Evolutionary conservation across 352 stramenopile species (phyloP).

Genomic region (Pythium vanterpoolii): DNA sequence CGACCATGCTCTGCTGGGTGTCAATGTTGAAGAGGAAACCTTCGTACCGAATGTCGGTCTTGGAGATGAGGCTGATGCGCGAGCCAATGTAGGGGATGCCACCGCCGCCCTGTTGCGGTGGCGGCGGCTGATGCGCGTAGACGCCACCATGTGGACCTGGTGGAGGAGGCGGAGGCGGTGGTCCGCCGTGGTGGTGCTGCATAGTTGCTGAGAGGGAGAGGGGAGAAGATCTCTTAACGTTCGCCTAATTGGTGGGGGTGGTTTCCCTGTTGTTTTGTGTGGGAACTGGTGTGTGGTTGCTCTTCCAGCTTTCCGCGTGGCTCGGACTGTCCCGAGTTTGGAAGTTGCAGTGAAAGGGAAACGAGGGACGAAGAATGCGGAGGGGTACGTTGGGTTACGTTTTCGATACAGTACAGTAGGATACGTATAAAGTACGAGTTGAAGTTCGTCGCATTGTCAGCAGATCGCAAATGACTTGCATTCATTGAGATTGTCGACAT

Average conservation of each 20-base stretch:
- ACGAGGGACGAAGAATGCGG: constrained; percentile 4
- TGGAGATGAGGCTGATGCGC: constrained; percentile 81
- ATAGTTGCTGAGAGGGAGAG: constrained; percentile 1
- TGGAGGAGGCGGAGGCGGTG: constrained; percentile 14
- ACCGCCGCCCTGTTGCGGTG: constrained; percentile 19
- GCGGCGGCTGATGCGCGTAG: constrained; percentile 17
- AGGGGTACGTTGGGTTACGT: neutral
- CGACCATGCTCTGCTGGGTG: constrained; percentile 79
- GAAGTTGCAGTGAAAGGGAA: constrained; percentile 1
- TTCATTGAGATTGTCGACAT: too few species aligned
- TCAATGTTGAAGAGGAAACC: constrained; percentile 86
- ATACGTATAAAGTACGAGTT: neutral
- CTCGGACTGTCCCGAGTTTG: neutral
- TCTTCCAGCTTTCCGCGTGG: neutral
- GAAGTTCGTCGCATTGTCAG: neutral
- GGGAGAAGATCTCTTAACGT: neutral
- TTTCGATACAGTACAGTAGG: neutral
- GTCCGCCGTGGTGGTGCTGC: constrained; percentile 16
- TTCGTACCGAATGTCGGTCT: constrained; percentile 88
- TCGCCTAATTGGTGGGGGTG: neutral
- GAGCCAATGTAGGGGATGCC: constrained; percentile 82
- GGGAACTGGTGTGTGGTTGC: neutral
- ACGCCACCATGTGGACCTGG: constrained; percentile 16
- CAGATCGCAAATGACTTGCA: neutral
- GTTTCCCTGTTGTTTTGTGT: neutral